Evolutionary conservation across 1,284 basidiomycete genomes (phyloP).

Genomic region (Microbotryum lychnidis-dioicae): DNA sequence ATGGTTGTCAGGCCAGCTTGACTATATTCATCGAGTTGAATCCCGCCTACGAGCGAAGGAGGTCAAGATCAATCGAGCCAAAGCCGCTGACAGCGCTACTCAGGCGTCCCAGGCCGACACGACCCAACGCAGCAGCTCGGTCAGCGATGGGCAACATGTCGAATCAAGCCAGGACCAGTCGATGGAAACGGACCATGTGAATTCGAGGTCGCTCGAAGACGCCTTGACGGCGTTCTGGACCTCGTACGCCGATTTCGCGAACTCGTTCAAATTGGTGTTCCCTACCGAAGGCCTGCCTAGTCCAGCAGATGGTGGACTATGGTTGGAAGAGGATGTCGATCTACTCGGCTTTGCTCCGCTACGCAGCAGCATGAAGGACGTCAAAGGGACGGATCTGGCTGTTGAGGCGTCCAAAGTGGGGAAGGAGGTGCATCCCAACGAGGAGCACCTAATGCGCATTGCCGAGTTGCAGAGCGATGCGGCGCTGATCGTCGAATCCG

Average conservation of each 20-base stretch:
- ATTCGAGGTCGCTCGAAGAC: background rate
- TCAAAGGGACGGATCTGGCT: background rate
- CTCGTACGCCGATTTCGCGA: conserved; percentile 60
- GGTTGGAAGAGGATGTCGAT: conserved; percentile 87
- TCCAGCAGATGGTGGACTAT: conserved; percentile 46
- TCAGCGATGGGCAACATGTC: background rate
- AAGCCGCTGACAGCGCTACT: background rate
- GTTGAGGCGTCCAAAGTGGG: conserved; percentile 31
- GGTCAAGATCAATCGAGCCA: conserved; percentile 7
- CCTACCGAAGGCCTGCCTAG: conserved; percentile 58
- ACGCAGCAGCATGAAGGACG: conserved; percentile 45
- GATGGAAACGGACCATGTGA: background rate
- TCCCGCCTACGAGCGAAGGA: conserved; percentile 15
- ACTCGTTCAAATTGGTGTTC: conserved; percentile 58
- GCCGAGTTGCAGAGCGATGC: conserved; percentile 75
- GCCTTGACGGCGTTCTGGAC: conserved; percentile 57
- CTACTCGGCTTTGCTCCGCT: conserved; percentile 81
- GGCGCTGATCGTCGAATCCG: conserved; percentile 51
- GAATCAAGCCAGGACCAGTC: background rate
- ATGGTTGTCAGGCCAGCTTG: conserved; percentile 74
- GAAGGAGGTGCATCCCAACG: conserved; percentile 76
- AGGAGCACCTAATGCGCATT: conserved; percentile 89
- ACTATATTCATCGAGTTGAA: conserved; percentile 50
- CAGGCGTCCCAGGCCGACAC: background rate
- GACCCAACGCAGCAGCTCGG: background rate